These are phyloP conservation scores for Claviceps sp. DNA, from an alignment of 2,329 filamentous ascomycete species.

Conservation along the genomic window DNA sequence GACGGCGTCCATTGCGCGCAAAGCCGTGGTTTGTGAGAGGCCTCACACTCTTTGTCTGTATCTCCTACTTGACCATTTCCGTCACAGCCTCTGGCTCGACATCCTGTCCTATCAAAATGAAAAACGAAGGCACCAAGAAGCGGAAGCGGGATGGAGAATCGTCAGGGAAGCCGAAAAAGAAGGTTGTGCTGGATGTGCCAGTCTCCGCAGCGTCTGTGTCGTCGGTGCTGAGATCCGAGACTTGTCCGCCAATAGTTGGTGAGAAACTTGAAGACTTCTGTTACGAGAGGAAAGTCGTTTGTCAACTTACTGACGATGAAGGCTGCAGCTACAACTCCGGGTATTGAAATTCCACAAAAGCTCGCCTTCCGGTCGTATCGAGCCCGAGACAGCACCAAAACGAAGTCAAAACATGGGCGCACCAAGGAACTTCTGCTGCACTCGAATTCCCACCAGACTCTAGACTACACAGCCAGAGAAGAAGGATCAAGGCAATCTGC, in stretches of 20 bases:
- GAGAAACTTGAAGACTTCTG: conserved; percentile 8
- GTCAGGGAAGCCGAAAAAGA: conserved; percentile 33
- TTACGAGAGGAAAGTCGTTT: no score
- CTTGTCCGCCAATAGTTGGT: conserved; percentile 42
- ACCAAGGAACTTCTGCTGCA: conserved; percentile 41
- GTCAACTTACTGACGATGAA: neutral
- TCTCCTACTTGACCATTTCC: neutral
- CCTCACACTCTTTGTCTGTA: neutral
- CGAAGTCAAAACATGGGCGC: conserved; percentile 25
- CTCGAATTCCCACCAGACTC: conserved; percentile 39
- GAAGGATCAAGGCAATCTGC: conserved; percentile 18
- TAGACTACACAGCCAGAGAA: conserved; percentile 48
- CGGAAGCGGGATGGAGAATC: conserved; percentile 36
- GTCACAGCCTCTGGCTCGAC: neutral
- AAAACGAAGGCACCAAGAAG: conserved; percentile 32
- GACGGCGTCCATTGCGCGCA: conserved; percentile 12
- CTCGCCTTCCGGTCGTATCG: conserved; percentile 36
- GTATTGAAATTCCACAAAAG: conserved; percentile 21
- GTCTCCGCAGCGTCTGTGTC: conserved; percentile 30
- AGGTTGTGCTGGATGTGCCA: conserved; percentile 33
- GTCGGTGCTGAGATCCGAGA: conserved; percentile 29
- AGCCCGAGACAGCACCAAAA: conserved; percentile 21
- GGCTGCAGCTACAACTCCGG: conserved; percentile 19
- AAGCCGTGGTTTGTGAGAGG: neutral
- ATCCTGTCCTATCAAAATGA: conserved; percentile 18